Evolutionary conservation across 75 land plant genomes (phyloP).

Genomic region (Chamaecyparis obtusa): DNA sequence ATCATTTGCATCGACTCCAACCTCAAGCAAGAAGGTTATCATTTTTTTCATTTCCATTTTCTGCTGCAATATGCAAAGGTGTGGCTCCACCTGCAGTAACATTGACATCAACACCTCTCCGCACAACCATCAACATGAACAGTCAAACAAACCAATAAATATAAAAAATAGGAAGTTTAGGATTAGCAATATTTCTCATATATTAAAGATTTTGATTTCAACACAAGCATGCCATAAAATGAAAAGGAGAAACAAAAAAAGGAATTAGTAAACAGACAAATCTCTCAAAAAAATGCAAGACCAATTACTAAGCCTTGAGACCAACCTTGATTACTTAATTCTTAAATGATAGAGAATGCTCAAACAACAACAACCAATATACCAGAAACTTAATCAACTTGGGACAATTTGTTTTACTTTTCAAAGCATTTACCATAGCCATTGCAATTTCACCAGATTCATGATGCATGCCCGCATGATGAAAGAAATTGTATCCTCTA

Average conservation of each 20-base stretch:
- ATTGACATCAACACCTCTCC: conserved; percentile 89
- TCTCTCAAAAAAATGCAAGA: not conserved
- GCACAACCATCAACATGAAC: conserved; percentile 14
- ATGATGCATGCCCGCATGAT: not conserved
- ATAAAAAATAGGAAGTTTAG: not conserved
- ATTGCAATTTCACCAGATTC: not conserved
- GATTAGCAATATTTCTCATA: not conserved
- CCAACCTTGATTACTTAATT: not conserved
- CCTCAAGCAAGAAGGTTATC: conserved; percentile 71
- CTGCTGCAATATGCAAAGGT: conserved; percentile 96
- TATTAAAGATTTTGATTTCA: not conserved
- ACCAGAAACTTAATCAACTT: not conserved
- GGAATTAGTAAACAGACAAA: not conserved
- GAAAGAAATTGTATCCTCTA: not conserved
- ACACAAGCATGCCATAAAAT: not conserved
- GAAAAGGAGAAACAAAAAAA: not conserved
- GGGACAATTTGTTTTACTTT: not conserved
- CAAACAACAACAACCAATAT: not conserved
- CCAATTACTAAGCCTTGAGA: not conserved
- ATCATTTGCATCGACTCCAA: conserved; percentile 87
- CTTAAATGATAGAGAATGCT: not conserved
- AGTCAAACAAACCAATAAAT: not conserved
- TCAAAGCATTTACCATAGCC: not conserved
- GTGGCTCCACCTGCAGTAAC: conserved; percentile 88
- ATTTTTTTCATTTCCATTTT: conserved; percentile 66